These are phyloP conservation scores for Aureobasidium sp. DNA, from an alignment of 2,329 filamentous ascomycete genomes.

Conservation along the genomic window DNA sequence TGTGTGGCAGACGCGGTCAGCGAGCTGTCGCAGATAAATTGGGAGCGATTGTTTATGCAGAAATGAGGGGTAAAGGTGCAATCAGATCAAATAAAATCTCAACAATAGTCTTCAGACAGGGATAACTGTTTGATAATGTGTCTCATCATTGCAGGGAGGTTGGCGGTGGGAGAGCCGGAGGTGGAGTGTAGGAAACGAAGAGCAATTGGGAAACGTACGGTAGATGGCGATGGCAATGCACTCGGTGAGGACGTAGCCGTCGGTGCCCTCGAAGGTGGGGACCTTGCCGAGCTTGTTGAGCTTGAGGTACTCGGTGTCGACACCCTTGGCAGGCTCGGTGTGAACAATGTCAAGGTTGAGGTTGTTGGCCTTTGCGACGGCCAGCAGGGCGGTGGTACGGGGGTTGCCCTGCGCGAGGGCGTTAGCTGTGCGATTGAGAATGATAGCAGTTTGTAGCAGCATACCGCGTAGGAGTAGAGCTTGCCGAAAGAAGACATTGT, in stretches of 20 bases:
- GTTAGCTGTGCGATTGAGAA: background rate
- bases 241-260: conserved; percentile 86
- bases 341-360: conserved; percentile 82
- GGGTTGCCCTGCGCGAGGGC: conserved; percentile 60
- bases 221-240: conserved; percentile 94
- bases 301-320: conserved; percentile 71
- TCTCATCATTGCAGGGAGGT: conserved; percentile 56
- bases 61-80: background rate
- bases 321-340: conserved; percentile 55
- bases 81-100: conserved; percentile 83
- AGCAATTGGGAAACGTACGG: conserved; percentile 46
- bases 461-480: conserved; percentile 81
- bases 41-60: background rate
- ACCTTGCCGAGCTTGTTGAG: conserved; percentile 84
- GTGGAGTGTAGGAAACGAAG: no score
- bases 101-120: conserved; percentile 96
- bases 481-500: conserved; percentile 77
- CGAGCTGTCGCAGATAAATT: background rate
- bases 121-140: conserved; percentile 81
- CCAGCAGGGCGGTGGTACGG: conserved; percentile 80
- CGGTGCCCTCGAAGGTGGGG: conserved; percentile 83
- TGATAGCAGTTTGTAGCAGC: conserved; percentile 15
- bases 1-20: conserved; percentile 31
- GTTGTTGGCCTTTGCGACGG: conserved; percentile 95
- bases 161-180: no score